Evolutionary conservation across 1,284 basidiomycete species (phyloP).

Genomic region (Flammula alnicola): DNA sequence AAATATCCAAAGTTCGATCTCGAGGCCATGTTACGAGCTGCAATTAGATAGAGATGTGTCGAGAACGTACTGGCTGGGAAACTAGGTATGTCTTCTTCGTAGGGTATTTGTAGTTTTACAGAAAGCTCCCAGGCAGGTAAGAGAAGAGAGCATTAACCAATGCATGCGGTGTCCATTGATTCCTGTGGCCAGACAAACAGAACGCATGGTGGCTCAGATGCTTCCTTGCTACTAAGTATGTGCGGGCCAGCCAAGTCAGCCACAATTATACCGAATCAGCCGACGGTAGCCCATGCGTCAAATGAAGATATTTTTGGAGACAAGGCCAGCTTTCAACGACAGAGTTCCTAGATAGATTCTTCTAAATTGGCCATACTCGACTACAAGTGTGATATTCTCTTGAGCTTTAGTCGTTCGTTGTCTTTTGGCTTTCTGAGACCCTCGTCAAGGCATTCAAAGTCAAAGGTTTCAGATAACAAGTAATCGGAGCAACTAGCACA

Average conservation of each 20-base stretch:
- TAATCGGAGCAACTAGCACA: neutral
- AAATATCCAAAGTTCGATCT: slow-evolving; percentile 24
- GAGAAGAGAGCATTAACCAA: neutral
- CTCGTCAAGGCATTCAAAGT: too few relatives aligned
- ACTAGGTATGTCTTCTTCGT: neutral
- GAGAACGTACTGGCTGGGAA: slow-evolving; percentile 2
- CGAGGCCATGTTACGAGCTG: slow-evolving; percentile 10
- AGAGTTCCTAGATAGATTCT: neutral
- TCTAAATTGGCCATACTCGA: neutral
- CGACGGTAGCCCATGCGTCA: slow-evolving; percentile 19
- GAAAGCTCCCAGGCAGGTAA: neutral
- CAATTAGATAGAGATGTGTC: neutral
- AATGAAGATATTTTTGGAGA: slow-evolving; percentile 14
- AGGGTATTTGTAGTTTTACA: slow-evolving; percentile 19
- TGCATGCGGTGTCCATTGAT: slow-evolving; percentile 2
- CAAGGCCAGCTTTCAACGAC: neutral
- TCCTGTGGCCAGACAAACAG: neutral
- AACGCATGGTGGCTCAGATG: neutral
- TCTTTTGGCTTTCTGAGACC: too few relatives aligned
- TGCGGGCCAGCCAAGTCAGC: slow-evolving; percentile 9
- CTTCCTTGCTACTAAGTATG: neutral
- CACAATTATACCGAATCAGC: slow-evolving; percentile 15
- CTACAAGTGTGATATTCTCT: too few relatives aligned
- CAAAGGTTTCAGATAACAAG: neutral
- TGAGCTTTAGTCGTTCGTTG: too few relatives aligned